Evolutionary conservation across 306 rosid genomes (phyloP), one percentile per base, ranked within the genome.

Genomic region (Fragaria ananassa): DNA sequence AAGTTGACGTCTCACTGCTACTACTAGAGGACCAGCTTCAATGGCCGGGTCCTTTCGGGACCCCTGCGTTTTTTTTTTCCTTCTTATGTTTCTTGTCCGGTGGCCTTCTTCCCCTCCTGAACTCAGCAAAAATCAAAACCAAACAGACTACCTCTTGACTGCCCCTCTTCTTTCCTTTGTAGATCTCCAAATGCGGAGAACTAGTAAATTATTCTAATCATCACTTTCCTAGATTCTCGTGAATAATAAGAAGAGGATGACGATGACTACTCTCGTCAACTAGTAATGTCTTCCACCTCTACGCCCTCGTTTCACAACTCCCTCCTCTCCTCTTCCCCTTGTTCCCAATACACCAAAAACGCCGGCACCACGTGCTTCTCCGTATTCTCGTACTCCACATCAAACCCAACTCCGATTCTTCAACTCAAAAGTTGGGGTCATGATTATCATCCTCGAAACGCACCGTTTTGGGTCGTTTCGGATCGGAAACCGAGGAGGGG

Each of bases 401-500:
- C 7, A 19, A 54, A 19, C 60, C 19, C 62, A 3, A 2, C 70
- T 46, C 73, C 78, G 19, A 64, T 42, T 64, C 18, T 61, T 18
- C 35, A 12, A 19, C 21, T 18, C 8, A 6, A 50, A 18, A 53
- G 35, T 0, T 15, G n/a, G 57, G 9, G 6, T 18, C 57, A 19
- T 19, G 11, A 7, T 53, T 17, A 2, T 12, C 9, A 29, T 54
- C 44, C 46, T 6, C 75, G 2, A 54, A 56, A 72, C 65, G 66
- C 68, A 35, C 41, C 81, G 53, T 76, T 87, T 15, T 54, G 44
- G 17, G 67, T 74, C 49, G 63, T 72, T 31, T 31, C 77, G 68
- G 72, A 66, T 68, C 49, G 56, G 82, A 66, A 27, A 78, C 81
- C 51, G 75, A 60, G 65, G 73, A 35, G 65, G 61, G 11, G 61